These are phyloP conservation scores for Solanum acaule DNA, from an alignment of 257 asterid genomes.

Conservation along the genomic window DNA sequence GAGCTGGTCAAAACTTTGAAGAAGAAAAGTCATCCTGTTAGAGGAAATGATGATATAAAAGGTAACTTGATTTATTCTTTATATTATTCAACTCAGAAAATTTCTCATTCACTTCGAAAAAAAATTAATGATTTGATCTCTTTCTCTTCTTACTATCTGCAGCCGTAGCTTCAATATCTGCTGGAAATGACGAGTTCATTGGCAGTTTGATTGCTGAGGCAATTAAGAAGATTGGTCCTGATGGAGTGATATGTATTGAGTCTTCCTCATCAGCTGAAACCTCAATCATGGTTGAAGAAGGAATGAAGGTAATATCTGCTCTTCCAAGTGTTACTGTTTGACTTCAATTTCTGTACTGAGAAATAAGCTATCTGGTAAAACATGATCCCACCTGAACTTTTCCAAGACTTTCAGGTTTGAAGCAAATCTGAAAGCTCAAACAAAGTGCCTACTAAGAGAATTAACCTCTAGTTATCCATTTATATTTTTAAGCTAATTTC, in stretches of 20 bases:
- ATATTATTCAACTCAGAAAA: not conserved
- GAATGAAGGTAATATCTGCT: conserved; percentile 73
- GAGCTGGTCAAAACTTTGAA: conserved; percentile 46
- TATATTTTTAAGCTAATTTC: not conserved
- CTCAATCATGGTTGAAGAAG: conserved; percentile 72
- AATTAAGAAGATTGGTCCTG: conserved; percentile 78
- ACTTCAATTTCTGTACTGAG: not conserved
- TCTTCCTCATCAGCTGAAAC: conserved; percentile 81
- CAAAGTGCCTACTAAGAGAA: not conserved
- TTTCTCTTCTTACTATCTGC: conserved; percentile 9
- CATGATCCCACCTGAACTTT: not conserved
- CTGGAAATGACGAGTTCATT: conserved; percentile 83
- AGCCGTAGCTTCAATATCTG: conserved; percentile 94
- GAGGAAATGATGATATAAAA: conserved; percentile 63
- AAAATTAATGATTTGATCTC: not conserved
- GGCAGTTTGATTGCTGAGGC: conserved; percentile 85
- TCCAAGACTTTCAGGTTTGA: not conserved
- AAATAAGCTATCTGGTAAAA: not conserved
- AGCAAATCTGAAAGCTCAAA: not conserved
- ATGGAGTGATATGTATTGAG: conserved; percentile 77
- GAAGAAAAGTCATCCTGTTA: conserved; percentile 51
- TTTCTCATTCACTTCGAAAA: not conserved
- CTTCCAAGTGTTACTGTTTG: not conserved
- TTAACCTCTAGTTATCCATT: not conserved
- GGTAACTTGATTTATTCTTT: conserved; percentile 25